Percentiles rank a stretch among this genome's conserved stretches.
Evolutionary conservation across 2,329 filamentous ascomycete species (phyloP).

Genomic region (Colletotrichum magnum): DNA sequence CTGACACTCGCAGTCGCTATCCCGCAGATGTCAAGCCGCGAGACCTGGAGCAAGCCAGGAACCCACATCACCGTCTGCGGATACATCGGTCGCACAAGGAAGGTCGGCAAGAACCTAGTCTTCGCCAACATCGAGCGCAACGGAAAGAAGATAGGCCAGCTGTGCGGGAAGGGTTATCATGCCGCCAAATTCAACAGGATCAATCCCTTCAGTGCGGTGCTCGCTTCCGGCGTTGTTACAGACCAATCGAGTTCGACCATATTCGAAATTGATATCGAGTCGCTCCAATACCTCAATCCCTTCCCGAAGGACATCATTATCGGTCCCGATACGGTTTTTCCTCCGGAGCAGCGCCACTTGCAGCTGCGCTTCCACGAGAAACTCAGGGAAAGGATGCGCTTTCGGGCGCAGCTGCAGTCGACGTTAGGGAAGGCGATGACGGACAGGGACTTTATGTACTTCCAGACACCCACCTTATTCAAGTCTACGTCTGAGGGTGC

Average conservation of each 20-base stretch:
- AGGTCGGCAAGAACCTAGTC: slow-evolving; percentile 77
- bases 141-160: slow-evolving; percentile 60
- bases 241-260: slow-evolving; percentile 14
- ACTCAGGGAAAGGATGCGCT: slow-evolving; percentile 77
- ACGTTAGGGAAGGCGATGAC: slow-evolving; percentile 69
- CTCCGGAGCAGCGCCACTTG: slow-evolving; percentile 82
- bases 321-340: slow-evolving; percentile 80
- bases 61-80: slow-evolving; percentile 73
- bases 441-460: slow-evolving; percentile 76
- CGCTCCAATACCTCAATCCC: slow-evolving; percentile 77
- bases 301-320: slow-evolving; percentile 85
- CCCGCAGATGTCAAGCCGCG: slow-evolving; percentile 45
- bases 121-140: slow-evolving; percentile 71
- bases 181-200: slow-evolving; percentile 60
- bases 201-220: slow-evolving; percentile 67
- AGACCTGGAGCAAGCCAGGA: slow-evolving; percentile 46
- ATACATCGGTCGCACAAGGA: slow-evolving; percentile 78
- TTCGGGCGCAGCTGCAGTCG: slow-evolving; percentile 74
- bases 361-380: slow-evolving; percentile 83
- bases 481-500: slow-evolving; percentile 98
- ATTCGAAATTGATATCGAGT: slow-evolving; percentile 73
- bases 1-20: slow-evolving; percentile 47
- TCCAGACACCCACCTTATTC: slow-evolving; percentile 95
- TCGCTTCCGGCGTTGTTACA: slow-evolving; percentile 56
- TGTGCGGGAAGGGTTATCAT: slow-evolving; percentile 57